These are phyloP conservation scores for Clathrus columnatus DNA, from an alignment of 768 basidiomycete species.

Conservation along the genomic window DNA sequence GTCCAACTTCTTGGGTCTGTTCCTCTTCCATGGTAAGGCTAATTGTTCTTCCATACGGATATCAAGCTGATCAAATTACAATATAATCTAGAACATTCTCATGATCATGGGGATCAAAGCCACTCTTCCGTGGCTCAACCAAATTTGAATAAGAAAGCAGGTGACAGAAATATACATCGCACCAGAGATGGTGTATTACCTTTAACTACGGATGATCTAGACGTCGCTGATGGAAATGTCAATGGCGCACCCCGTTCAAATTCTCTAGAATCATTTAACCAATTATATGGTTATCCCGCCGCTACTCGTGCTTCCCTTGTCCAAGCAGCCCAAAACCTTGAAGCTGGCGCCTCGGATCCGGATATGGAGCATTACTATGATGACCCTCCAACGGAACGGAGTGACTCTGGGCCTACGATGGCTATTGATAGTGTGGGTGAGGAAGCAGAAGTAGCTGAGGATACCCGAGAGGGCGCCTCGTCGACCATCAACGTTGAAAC, in stretches of 20 bases:
- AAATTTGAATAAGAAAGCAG: background rate
- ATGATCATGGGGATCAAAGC: background rate
- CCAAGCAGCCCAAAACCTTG: constrained; percentile 79
- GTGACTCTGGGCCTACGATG: constrained; percentile 10
- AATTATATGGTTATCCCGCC: constrained; percentile 56
- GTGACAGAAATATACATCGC: background rate
- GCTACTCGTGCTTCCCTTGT: constrained; percentile 32
- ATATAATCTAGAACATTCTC: background rate
- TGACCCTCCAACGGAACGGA: background rate
- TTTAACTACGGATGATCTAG: background rate
- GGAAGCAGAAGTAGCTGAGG: constrained; percentile 8
- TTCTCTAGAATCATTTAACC: constrained; percentile 36
- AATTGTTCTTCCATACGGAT: background rate
- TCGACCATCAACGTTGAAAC: background rate
- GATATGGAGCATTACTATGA: background rate
- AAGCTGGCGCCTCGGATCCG: constrained; percentile 19
- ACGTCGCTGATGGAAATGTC: background rate
- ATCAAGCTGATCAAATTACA: constrained; percentile 10
- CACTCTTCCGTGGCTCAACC: constrained; percentile 14
- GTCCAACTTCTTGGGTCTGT: constrained; percentile 87
- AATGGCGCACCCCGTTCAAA: background rate
- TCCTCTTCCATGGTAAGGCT: constrained; percentile 84
- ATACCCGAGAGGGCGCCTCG: background rate
- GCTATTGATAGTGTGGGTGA: constrained; percentile 13
- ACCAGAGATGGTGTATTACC: background rate